Conservation (phyloP, 2,329 filamentous ascomycete genomes). For the Trichoderma simmonsii region DNA sequence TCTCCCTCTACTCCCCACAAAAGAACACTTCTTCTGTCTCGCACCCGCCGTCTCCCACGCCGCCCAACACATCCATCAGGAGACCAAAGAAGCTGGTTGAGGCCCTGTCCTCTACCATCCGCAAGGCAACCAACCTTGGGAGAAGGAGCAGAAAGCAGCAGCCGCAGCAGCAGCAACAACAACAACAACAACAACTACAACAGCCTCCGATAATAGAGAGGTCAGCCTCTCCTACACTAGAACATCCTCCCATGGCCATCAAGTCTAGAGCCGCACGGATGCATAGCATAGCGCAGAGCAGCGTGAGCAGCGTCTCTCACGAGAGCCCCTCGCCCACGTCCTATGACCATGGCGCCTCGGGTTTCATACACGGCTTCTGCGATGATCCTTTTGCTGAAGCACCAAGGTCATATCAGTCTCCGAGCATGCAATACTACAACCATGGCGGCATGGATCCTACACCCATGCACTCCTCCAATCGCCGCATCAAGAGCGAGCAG, state of each 20-base stretch:
- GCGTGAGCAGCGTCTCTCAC: slow-evolving; percentile 17
- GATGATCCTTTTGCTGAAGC: slow-evolving; percentile 40
- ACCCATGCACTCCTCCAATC: slow-evolving; percentile 38
- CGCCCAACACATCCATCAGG: slow-evolving; percentile 30
- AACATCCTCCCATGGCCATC: slow-evolving; percentile 33
- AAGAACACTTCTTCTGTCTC: slow-evolving; percentile 27
- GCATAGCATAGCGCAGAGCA: slow-evolving; percentile 22
- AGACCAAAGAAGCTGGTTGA: slow-evolving; percentile 42
- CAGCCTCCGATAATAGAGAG: slow-evolving; percentile 20
- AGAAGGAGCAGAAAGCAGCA: slow-evolving; percentile 30
- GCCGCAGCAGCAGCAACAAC: background rate
- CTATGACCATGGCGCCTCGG: slow-evolving; percentile 27
- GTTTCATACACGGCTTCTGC: slow-evolving; percentile 37
- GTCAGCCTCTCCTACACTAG: slow-evolving; percentile 33
- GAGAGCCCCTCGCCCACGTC: slow-evolving; percentile 26
- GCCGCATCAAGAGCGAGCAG: slow-evolving; percentile 30
- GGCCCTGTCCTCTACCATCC: slow-evolving; percentile 40
- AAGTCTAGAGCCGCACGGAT: slow-evolving; percentile 31
- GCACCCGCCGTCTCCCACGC: slow-evolving; percentile 33
- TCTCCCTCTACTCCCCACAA: slow-evolving; percentile 42
- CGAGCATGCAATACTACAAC: slow-evolving; percentile 32
- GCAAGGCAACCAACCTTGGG: slow-evolving; percentile 37
- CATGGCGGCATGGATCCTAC: slow-evolving; percentile 33
- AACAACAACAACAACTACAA: background rate
- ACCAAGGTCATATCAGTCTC: slow-evolving; percentile 23